Conservation (phyloP, 495 filamentous ascomycete species). For the Glarea lozoyensis region DNA sequence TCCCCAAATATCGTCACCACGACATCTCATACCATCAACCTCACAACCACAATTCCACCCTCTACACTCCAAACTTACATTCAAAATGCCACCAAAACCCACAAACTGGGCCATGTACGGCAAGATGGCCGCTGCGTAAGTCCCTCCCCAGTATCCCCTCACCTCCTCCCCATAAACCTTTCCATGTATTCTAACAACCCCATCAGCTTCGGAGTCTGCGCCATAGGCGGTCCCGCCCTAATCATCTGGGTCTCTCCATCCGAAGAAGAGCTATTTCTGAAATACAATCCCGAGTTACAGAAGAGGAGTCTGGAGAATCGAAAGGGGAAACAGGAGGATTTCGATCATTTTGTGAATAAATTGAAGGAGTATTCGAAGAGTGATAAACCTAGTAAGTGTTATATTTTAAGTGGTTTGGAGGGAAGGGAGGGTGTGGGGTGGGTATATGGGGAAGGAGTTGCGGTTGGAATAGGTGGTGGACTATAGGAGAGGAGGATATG, state of each 20-base stretch:
- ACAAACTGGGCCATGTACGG: constrained; percentile 25
- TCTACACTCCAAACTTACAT: constrained; percentile 2
- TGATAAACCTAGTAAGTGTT: constrained; percentile 57
- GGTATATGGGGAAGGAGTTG: too few species aligned
- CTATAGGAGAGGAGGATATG: too few species aligned
- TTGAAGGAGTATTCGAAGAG: constrained; percentile 87
- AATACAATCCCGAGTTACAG: constrained; percentile 89
- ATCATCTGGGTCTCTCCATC: constrained; percentile 74
- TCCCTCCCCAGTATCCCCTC: constrained; percentile 9
- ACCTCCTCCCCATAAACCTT: not conserved
- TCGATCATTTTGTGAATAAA: constrained; percentile 73
- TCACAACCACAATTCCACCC: constrained; percentile 4
- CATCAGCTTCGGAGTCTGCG: constrained; percentile 54
- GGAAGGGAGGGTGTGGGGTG: too few species aligned
- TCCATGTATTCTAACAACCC: constrained; percentile 3
- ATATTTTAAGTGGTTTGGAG: not conserved
- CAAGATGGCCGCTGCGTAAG: constrained; percentile 36
- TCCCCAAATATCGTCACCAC: not conserved
- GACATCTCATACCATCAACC: not conserved
- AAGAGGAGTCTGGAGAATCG: constrained; percentile 70
- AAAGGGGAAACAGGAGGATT: constrained; percentile 65
- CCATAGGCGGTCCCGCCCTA: constrained; percentile 77
- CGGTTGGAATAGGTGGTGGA: too few species aligned
- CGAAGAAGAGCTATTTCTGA: constrained; percentile 85
- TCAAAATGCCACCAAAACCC: constrained; percentile 20